Percentiles rank a stretch among this genome's conserved stretches.
Conservation (phyloP, 2,329 filamentous ascomycete genomes). For the Trichoderma hamatum region DNA sequence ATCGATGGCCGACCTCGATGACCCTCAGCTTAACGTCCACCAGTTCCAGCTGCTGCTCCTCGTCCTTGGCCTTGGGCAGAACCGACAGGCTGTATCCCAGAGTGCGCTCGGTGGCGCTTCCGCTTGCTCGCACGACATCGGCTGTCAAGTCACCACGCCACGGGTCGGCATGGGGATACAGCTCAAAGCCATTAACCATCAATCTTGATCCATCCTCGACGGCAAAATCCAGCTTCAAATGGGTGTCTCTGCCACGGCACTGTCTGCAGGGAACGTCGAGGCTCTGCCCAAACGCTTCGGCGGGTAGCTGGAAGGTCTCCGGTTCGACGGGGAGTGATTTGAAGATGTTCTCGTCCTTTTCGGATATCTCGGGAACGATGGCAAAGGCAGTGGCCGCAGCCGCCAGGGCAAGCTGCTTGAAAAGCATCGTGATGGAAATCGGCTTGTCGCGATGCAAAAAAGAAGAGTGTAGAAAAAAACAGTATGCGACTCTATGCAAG, state of each 20-base stretch:
- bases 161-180: slow-evolving; percentile 59
- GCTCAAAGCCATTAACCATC: slow-evolving; percentile 61
- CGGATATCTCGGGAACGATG: slow-evolving; percentile 54
- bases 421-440: slow-evolving; percentile 36
- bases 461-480: neutral
- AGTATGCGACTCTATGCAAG: neutral
- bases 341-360: slow-evolving; percentile 48
- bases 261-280: slow-evolving; percentile 57
- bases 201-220: slow-evolving; percentile 55
- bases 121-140: slow-evolving; percentile 47
- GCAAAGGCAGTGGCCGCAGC: slow-evolving; percentile 52
- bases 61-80: slow-evolving; percentile 49
- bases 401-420: slow-evolving; percentile 40
- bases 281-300: slow-evolving; percentile 41
- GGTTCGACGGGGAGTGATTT: slow-evolving; percentile 44
- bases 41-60: slow-evolving; percentile 55
- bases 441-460: neutral
- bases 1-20: slow-evolving; percentile 60
- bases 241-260: slow-evolving; percentile 52
- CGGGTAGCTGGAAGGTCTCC: slow-evolving; percentile 44
- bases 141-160: slow-evolving; percentile 50
- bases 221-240: slow-evolving; percentile 58
- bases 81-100: slow-evolving; percentile 56
- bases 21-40: slow-evolving; percentile 60
- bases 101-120: slow-evolving; percentile 41